Conservation (phyloP, 805 yeast genomes). For the Cyberlindnera nakhonratchasimensis region DNA sequence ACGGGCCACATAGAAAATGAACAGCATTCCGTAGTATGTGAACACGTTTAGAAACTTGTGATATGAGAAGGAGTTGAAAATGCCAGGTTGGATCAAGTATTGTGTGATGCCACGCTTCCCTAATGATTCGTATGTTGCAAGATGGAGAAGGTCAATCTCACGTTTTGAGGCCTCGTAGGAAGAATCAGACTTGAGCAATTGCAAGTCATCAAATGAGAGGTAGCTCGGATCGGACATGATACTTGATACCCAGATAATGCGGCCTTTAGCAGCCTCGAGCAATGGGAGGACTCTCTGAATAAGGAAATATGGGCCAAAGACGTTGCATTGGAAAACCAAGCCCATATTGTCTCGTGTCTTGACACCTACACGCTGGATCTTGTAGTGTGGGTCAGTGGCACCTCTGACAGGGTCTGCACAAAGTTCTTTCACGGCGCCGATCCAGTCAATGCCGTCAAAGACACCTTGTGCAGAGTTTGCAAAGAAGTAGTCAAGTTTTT, state of each 20-base stretch:
- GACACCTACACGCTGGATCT: slow-evolving; percentile 76
- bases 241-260: slow-evolving; percentile 82
- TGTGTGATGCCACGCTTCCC: slow-evolving; percentile 55
- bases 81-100: slow-evolving; percentile 90
- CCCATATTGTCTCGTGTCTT: slow-evolving; percentile 79
- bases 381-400: slow-evolving; percentile 85
- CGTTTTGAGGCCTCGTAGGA: slow-evolving; percentile 94
- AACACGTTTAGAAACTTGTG: slow-evolving; percentile 70
- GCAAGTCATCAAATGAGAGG: slow-evolving; percentile 71
- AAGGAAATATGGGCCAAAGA: slow-evolving; percentile 91
- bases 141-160: slow-evolving; percentile 77
- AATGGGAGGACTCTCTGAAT: slow-evolving; percentile 60
- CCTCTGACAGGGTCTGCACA: slow-evolving; percentile 66
- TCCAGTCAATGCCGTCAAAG: slow-evolving; percentile 84
- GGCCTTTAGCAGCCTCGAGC: slow-evolving; percentile 54
- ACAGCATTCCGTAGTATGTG: slow-evolving; percentile 82
- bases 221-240: slow-evolving; percentile 74
- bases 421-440: slow-evolving; percentile 68
- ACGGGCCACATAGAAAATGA: slow-evolving; percentile 80
- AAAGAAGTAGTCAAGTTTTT: slow-evolving; percentile 70
- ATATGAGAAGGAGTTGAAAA: slow-evolving; percentile 80
- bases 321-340: slow-evolving; percentile 88
- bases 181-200: slow-evolving; percentile 55
- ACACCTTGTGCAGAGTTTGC: slow-evolving; percentile 90
- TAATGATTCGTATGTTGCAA: slow-evolving; percentile 58